Percentiles rank a stretch among this genome's conserved stretches.
These are phyloP conservation scores for Apiospora aurea DNA, from an alignment of 2,329 filamentous ascomycete species.

Conservation along the genomic window DNA sequence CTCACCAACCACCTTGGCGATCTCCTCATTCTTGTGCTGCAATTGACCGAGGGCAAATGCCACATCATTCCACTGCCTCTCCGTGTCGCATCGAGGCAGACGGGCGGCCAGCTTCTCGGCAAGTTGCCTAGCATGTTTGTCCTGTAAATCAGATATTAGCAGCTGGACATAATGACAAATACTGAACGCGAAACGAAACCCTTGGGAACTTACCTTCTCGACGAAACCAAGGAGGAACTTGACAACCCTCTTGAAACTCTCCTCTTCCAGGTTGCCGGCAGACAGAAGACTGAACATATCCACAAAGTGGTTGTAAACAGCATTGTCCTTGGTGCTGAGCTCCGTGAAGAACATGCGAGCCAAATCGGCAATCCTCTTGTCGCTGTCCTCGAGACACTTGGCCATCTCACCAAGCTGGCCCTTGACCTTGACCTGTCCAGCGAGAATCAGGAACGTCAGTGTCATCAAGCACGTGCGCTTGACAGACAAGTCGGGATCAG, in stretches of 20 bases:
- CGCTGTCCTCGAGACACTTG: conserved; percentile 96
- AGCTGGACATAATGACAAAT: not conserved
- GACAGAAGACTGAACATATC: conserved; percentile 97
- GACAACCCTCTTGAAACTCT: conserved; percentile 84
- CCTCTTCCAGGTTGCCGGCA: conserved; percentile 84
- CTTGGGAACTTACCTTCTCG: conserved; percentile 79
- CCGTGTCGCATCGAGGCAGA: conserved; percentile 84
- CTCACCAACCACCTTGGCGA: conserved; percentile 75
- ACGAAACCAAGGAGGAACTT: conserved; percentile 96
- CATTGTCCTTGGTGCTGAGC: conserved; percentile 96
- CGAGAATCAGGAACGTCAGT: conserved; percentile 93
- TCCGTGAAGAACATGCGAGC: conserved; percentile 99
- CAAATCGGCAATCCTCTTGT: conserved; percentile 91
- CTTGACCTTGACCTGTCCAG: conserved; percentile 99
- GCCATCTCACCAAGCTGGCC: conserved; percentile 98
- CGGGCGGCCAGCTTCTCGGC: conserved; percentile 91
- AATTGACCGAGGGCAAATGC: conserved; percentile 88
- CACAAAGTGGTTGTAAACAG: conserved; percentile 98
- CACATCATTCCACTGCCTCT: conserved; percentile 97
- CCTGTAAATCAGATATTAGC: conserved; percentile 57
- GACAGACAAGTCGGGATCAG: conserved; percentile 86
- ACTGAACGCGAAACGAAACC: not conserved
- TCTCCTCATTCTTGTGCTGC: conserved; percentile 93
- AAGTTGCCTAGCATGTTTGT: conserved; percentile 95
- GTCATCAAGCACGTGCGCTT: conserved; percentile 99